phyloP scores from a whole-genome alignment of 306 rosid species.

The Rubus parviflorus region DNA sequence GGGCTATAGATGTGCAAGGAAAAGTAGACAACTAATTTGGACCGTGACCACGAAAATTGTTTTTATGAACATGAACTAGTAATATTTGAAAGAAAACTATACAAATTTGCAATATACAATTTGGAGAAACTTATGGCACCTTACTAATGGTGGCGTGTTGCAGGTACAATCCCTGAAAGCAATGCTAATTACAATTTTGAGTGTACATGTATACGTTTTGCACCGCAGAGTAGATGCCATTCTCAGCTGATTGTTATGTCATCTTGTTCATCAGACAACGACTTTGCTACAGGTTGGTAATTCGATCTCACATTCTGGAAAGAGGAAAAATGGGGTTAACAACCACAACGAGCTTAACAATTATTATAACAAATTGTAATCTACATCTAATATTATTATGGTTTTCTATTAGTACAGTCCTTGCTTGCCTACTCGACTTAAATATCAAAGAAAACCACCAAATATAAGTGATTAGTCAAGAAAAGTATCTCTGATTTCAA shows the following conservation, averaged over 20 bases:
- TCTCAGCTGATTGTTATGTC: slow-evolving; percentile 33
- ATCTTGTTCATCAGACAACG: slow-evolving; percentile 35
- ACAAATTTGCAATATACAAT: neutral
- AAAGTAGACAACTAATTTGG: neutral
- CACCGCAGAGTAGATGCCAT: slow-evolving; percentile 5
- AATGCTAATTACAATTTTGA: neutral
- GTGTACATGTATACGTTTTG: neutral
- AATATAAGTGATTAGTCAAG: neutral
- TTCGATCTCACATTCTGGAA: slow-evolving; percentile 73
- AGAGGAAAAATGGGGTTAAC: slow-evolving; percentile 14
- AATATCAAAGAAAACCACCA: neutral
- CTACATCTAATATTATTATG: neutral
- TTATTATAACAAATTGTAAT: neutral
- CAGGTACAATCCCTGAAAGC: neutral
- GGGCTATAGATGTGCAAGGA: too few species aligned
- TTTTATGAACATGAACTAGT: neutral
- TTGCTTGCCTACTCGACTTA: neutral
- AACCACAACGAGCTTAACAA: slow-evolving; percentile 4
- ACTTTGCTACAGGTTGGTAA: slow-evolving; percentile 54
- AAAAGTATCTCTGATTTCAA: neutral
- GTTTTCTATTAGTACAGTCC: neutral
- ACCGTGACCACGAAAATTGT: neutral
- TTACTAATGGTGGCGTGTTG: neutral
- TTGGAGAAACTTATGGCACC: neutral
- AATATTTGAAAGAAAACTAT: neutral